Percentiles rank a stretch among this genome's conserved stretches.
Conservation (phyloP, 306 rosid species). For the Amphicarpaea edgeworthii region DNA sequence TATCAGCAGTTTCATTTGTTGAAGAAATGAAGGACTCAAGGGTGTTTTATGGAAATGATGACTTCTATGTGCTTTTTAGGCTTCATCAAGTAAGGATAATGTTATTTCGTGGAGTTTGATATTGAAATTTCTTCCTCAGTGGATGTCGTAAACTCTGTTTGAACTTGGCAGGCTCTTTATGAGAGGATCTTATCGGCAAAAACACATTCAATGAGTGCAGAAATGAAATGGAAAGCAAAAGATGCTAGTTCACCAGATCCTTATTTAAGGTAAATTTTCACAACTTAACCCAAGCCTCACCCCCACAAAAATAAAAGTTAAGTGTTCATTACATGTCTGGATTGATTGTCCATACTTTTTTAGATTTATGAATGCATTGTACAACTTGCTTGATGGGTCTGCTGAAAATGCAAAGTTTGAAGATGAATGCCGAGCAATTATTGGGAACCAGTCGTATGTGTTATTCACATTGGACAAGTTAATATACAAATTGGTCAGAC, state of each 20-base stretch:
- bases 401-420: constrained; percentile 90
- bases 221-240: constrained; percentile 75
- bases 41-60: constrained; percentile 92
- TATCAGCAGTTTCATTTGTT: constrained; percentile 56
- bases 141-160: constrained; percentile 44
- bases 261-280: constrained; percentile 67
- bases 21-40: constrained; percentile 67
- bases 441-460: constrained; percentile 93
- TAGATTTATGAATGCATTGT: constrained; percentile 85
- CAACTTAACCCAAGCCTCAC: constrained; percentile 9
- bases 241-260: constrained; percentile 70
- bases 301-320: too few species aligned
- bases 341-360: constrained; percentile 26
- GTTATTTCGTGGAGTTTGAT: constrained; percentile 15
- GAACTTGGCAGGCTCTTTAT: constrained; percentile 74
- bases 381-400: constrained; percentile 92
- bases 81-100: constrained; percentile 88
- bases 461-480: constrained; percentile 94
- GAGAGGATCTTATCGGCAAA: constrained; percentile 90
- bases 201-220: constrained; percentile 69
- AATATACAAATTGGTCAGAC: constrained; percentile 91
- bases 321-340: constrained; percentile 16
- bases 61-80: constrained; percentile 87
- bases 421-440: constrained; percentile 95
- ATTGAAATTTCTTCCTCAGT: constrained; percentile 18